phyloP scores from a whole-genome alignment of 2,329 filamentous ascomycete species.

The Aspergillus clavatus region DNA sequence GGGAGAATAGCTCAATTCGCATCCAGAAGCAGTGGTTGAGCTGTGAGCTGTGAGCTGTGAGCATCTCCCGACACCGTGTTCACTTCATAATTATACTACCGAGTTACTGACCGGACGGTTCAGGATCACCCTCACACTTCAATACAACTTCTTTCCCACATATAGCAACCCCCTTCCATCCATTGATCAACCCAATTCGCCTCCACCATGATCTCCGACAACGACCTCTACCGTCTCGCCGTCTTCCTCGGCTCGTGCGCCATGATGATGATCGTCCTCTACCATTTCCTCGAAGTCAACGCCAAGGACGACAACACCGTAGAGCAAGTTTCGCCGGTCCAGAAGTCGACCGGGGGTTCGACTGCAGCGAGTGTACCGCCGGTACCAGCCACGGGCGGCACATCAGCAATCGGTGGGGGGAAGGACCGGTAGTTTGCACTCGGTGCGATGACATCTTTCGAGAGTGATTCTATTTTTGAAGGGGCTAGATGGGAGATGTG shows the following conservation, averaged over 20 bases:
- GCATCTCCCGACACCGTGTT: not conserved
- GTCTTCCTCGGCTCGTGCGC: slow-evolving; percentile 85
- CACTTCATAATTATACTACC: too few relatives aligned
- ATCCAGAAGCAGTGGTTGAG: too few relatives aligned
- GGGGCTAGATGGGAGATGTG: too few relatives aligned
- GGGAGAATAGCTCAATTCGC: too few relatives aligned
- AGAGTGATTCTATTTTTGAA: too few relatives aligned
- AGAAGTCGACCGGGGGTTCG: slow-evolving; percentile 10
- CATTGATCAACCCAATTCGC: not conserved
- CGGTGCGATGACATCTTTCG: too few relatives aligned
- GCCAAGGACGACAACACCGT: slow-evolving; percentile 51
- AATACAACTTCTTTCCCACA: too few relatives aligned
- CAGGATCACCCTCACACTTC: too few relatives aligned
- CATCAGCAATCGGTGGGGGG: slow-evolving; percentile 10
- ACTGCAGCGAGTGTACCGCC: slow-evolving; percentile 4
- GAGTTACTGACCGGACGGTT: too few relatives aligned
- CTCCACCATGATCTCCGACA: slow-evolving; percentile 85
- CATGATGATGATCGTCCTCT: slow-evolving; percentile 89
- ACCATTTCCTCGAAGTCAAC: slow-evolving; percentile 96
- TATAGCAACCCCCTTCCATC: too few relatives aligned
- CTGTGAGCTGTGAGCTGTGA: too few relatives aligned
- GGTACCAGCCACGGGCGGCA: slow-evolving; percentile 8
- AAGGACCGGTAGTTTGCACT: slow-evolving; percentile 12
- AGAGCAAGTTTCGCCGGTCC: slow-evolving; percentile 5
- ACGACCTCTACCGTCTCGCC: slow-evolving; percentile 82